phyloP scores from a whole-genome alignment of 192 early-diverging fungal genomes.

The Linderina pennispora region DNA sequence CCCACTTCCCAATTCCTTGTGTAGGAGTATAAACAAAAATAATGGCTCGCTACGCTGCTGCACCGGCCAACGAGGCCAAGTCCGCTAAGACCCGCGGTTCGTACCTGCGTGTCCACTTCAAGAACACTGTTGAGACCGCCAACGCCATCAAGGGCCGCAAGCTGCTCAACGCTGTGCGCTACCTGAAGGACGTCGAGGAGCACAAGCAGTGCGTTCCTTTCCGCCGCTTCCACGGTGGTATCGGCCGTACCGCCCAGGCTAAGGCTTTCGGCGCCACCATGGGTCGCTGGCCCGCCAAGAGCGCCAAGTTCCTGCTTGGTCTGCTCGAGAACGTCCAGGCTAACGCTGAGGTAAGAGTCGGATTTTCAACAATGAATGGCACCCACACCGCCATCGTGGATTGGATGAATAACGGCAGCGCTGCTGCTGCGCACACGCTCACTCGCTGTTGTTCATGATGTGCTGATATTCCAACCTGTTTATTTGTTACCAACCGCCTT shows the following conservation, averaged over 20 bases:
- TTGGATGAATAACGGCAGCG: too few relatives aligned
- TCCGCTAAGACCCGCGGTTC: slow-evolving; percentile 85
- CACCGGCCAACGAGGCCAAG: slow-evolving; percentile 75
- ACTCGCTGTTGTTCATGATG: background rate
- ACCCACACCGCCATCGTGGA: too few relatives aligned
- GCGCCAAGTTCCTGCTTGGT: slow-evolving; percentile 84
- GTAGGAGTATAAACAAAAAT: too few relatives aligned
- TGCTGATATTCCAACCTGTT: background rate
- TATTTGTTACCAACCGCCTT: slow-evolving; percentile 12
- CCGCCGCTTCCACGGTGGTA: slow-evolving; percentile 94
- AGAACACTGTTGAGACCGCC: slow-evolving; percentile 98
- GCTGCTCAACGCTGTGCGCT: slow-evolving; percentile 85
- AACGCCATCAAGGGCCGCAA: slow-evolving; percentile 88
- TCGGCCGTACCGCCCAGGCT: slow-evolving; percentile 95
- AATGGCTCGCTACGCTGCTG: slow-evolving; percentile 82
- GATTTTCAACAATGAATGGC: too few relatives aligned
- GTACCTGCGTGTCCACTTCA: slow-evolving; percentile 94
- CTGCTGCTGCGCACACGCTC: background rate
- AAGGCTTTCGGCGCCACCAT: slow-evolving; percentile 80
- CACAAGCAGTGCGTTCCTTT: slow-evolving; percentile 98
- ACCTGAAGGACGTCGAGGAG: slow-evolving; percentile 91
- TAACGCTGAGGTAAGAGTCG: slow-evolving; percentile 89
- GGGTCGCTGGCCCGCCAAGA: slow-evolving; percentile 98
- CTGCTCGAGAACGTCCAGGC: slow-evolving; percentile 96
- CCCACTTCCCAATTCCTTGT: too few relatives aligned